Percentiles rank a stretch among this genome's conserved stretches.
Evolutionary conservation across 345 rosid genomes (phyloP).

Genomic region (Gossypium stocksii): DNA sequence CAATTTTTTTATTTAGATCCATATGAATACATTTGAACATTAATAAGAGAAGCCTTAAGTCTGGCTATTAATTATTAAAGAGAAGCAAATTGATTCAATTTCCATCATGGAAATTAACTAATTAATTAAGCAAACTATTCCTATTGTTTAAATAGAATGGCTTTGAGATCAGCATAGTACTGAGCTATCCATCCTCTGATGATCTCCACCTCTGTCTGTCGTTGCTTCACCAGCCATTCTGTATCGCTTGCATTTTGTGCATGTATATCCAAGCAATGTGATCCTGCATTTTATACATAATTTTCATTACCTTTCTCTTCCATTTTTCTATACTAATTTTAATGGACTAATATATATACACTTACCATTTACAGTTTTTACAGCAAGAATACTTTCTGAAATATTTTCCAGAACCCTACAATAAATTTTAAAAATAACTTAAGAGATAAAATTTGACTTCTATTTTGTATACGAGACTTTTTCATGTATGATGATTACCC

Average conservation of each 20-base stretch:
- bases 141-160: neutral
- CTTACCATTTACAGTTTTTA: neutral
- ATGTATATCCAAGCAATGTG: slow-evolving; percentile 41
- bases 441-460: neutral
- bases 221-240: slow-evolving; percentile 33
- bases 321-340: neutral
- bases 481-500: slow-evolving; percentile 18
- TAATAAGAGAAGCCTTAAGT: neutral
- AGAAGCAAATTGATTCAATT: neutral
- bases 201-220: slow-evolving; percentile 27
- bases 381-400: slow-evolving; percentile 4
- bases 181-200: slow-evolving; percentile 33
- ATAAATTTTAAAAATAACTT: neutral
- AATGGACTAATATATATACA: neutral
- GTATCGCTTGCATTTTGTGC: slow-evolving; percentile 22
- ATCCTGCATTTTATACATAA: slow-evolving; percentile 22
- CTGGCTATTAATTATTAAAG: neutral
- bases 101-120: neutral
- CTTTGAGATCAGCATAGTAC: slow-evolving; percentile 23
- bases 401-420: slow-evolving; percentile 4
- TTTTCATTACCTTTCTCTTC: neutral
- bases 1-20: too few relatives aligned
- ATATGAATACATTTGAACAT: neutral
- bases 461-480: too few relatives aligned
- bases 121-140: too few relatives aligned